Base-by-base conservation (phyloP, 2,329 filamentous ascomycete species). In the Fusarium poae region DNA sequence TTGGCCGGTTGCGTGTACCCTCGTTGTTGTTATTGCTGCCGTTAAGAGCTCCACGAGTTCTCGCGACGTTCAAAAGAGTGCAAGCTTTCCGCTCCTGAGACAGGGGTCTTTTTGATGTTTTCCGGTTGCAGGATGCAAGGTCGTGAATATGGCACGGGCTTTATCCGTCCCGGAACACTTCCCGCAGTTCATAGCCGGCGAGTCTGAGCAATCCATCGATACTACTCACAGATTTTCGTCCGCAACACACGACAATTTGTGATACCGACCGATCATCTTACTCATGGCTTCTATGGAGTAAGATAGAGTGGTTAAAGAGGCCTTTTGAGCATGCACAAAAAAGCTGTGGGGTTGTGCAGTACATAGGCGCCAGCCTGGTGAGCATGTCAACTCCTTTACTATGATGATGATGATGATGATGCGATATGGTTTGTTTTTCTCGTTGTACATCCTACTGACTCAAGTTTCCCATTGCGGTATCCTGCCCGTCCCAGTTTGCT, bases 281-380 rank as follows among this genome's bases (percentile, higher is more conserved):
- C 10, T 16, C 30, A 39, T 35, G 23, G 32, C 23, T 40, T 10
- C 18, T 21, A 51, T 40, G 32, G 13, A n/a, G 46, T 34, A 48
- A 25, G 34, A 44, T 29, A 35, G 37, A 37, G 27, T 23, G 37
- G 32, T 34, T 23, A 49, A 57, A 50, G 21, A 27, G 30, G 27
- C 23, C 37, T 68, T 40, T 40, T 37, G 12, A 44, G 29, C 15
- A 37, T 48, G 53, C 29, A 42, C n/a, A 25, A 20, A 49, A 53
- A 52, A 29, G 42, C 15, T 30, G 44, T 20, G 65, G 30, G 48
- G 46, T 37, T 25, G 44, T 34, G 27, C 48, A 57, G 57, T 54
- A 56, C 71, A 70, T 75, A 74, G 57, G 66, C 72, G 73, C 71
- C 73, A 64, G 65, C 59, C 61, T 62, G 50, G 57, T 49, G 18